phyloP scores from a whole-genome alignment of 805 yeast genomes.

The Blastobotrys parvus region DNA sequence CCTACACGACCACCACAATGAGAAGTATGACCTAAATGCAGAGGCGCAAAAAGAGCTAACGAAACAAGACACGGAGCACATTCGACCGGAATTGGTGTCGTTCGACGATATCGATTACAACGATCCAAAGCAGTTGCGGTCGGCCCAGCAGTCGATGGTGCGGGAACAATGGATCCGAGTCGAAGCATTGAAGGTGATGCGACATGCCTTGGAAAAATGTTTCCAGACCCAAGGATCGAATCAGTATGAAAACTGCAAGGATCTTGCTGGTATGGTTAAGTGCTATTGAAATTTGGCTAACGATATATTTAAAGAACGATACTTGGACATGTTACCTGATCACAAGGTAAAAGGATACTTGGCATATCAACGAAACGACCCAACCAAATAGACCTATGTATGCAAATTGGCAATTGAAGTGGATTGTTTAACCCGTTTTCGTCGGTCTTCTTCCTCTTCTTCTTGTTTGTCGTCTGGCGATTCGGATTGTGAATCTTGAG shows the following conservation, averaged over 20 bases:
- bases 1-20: too few species aligned
- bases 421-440: neutral
- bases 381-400: slow-evolving; percentile 63
- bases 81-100: slow-evolving; percentile 59
- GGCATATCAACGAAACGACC: slow-evolving; percentile 87
- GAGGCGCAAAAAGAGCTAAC: neutral
- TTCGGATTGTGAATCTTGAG: too few species aligned
- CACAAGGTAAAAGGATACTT: slow-evolving; percentile 63
- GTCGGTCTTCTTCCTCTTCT: neutral
- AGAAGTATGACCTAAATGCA: too few species aligned
- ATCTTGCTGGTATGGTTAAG: slow-evolving; percentile 50
- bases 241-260: slow-evolving; percentile 72
- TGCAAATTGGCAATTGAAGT: too few species aligned
- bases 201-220: slow-evolving; percentile 71
- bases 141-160: slow-evolving; percentile 69
- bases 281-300: neutral
- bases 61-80: slow-evolving; percentile 19
- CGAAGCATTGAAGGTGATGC: slow-evolving; percentile 56
- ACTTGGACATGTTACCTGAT: slow-evolving; percentile 66
- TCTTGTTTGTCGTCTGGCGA: neutral
- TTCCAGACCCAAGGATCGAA: slow-evolving; percentile 53
- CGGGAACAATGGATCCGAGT: slow-evolving; percentile 75
- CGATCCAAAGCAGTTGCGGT: slow-evolving; percentile 50
- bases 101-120: slow-evolving; percentile 77
- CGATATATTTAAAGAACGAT: slow-evolving; percentile 29